phyloP scores from a whole-genome alignment of 495 filamentous ascomycete species.

The Penicillium crystallinum region DNA sequence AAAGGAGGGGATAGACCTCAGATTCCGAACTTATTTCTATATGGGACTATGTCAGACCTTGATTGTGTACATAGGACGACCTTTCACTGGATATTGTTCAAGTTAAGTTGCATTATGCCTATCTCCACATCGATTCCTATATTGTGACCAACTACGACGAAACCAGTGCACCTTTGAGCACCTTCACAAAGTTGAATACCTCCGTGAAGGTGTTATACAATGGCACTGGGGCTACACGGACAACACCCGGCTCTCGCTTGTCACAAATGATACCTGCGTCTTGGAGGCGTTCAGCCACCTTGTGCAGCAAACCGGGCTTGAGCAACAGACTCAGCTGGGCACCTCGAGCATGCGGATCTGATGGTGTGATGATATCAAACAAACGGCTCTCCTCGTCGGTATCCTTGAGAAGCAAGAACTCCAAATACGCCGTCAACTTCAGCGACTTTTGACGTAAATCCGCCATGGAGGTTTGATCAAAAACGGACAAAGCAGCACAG shows the following conservation, averaged over 20 bases:
- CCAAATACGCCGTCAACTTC: slow-evolving; percentile 72
- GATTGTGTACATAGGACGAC: too few species aligned
- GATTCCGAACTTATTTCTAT: too few species aligned
- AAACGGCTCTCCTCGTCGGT: slow-evolving; percentile 32
- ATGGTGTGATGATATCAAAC: slow-evolving; percentile 72
- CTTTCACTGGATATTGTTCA: too few species aligned
- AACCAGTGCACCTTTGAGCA: slow-evolving; percentile 31
- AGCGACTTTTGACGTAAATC: slow-evolving; percentile 70
- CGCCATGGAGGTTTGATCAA: slow-evolving; percentile 64
- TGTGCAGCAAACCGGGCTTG: slow-evolving; percentile 59
- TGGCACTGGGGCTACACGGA: slow-evolving; percentile 88
- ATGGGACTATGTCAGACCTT: too few species aligned
- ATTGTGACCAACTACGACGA: not conserved
- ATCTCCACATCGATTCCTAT: not conserved
- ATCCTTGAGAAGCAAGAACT: slow-evolving; percentile 56
- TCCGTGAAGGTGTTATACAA: slow-evolving; percentile 84
- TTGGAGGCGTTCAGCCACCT: slow-evolving; percentile 64
- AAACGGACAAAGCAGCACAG: slow-evolving; percentile 70
- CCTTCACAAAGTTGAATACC: slow-evolving; percentile 66
- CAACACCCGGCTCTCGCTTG: slow-evolving; percentile 85
- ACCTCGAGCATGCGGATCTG: slow-evolving; percentile 62
- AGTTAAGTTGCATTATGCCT: too few species aligned
- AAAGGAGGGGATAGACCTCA: too few species aligned
- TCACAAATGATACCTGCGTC: slow-evolving; percentile 73
- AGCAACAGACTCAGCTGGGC: slow-evolving; percentile 84